Conservation (phyloP, 1,284 basidiomycete species). For the Moniliophthora roreri region DNA sequence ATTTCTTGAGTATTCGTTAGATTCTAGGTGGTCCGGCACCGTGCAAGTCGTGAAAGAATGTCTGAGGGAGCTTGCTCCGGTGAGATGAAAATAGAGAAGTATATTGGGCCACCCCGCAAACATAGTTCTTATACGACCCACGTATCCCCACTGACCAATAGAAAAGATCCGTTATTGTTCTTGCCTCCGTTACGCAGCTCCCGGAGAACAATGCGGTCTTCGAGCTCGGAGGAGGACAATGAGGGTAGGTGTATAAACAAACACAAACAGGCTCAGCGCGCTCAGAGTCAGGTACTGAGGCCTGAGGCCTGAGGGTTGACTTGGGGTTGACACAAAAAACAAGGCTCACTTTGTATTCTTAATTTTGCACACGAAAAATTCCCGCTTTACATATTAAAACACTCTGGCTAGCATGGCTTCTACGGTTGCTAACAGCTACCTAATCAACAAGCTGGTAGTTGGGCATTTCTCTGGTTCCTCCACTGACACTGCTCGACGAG, state of each 20-base stretch:
- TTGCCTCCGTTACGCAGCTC: not conserved
- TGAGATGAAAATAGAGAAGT: slow-evolving; percentile 2
- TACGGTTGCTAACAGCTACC: no score
- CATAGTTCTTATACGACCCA: slow-evolving; percentile 3
- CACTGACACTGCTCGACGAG: no score
- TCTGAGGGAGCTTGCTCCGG: not conserved
- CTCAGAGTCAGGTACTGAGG: no score
- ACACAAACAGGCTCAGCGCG: not conserved
- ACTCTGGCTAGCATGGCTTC: no score
- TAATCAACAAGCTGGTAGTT: no score
- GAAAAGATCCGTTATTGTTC: slow-evolving; percentile 4
- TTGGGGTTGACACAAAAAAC: no score
- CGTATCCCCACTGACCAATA: not conserved
- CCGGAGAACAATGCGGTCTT: slow-evolving; percentile 1
- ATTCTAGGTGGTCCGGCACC: slow-evolving; percentile 15
- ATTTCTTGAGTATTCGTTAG: slow-evolving; percentile 12
- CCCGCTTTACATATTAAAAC: no score
- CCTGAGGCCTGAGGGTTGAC: no score
- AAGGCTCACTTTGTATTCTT: no score
- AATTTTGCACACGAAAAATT: no score
- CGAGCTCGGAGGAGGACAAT: no score
- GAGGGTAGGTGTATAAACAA: not conserved
- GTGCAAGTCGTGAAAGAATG: slow-evolving; percentile 12
- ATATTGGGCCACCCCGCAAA: not conserved
- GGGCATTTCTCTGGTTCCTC: no score